phyloP scores from a whole-genome alignment of 805 yeast genomes.

The Phaffomyces opuntiae region DNA sequence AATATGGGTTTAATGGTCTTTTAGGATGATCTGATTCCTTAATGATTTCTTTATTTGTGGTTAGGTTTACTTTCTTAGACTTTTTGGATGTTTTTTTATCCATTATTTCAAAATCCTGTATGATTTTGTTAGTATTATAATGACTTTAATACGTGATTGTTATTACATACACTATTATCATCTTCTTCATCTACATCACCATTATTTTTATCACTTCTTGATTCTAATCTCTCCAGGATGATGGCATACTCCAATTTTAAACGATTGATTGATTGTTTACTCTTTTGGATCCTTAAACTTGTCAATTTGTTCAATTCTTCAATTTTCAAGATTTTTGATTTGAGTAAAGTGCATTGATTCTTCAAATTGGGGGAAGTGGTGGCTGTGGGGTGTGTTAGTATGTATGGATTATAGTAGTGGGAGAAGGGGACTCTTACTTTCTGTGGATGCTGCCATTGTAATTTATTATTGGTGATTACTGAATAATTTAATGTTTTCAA shows the following conservation, averaged over 20 bases:
- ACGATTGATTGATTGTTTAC: slow-evolving; percentile 69
- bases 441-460: no score
- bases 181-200: slow-evolving; percentile 8
- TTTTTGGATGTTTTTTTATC: slow-evolving; percentile 16
- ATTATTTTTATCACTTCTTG: slow-evolving; percentile 29
- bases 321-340: slow-evolving; percentile 59
- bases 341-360: slow-evolving; percentile 66
- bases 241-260: slow-evolving; percentile 78
- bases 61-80: slow-evolving; percentile 16
- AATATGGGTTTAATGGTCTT: slow-evolving; percentile 85
- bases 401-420: no score
- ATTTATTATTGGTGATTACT: no score
- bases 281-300: slow-evolving; percentile 68
- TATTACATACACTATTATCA: not conserved
- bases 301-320: slow-evolving; percentile 75
- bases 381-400: no score
- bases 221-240: slow-evolving; percentile 72
- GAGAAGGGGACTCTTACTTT: no score
- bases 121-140: not conserved
- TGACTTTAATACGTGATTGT: no score
- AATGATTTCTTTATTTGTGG: slow-evolving; percentile 24
- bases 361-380: slow-evolving; percentile 24
- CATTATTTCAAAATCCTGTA: slow-evolving; percentile 10
- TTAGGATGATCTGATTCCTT: slow-evolving; percentile 85
- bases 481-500: no score